These are phyloP conservation scores for Nothomitra cinnamomea DNA, from an alignment of 2,329 filamentous ascomycete genomes.

Conservation along the genomic window DNA sequence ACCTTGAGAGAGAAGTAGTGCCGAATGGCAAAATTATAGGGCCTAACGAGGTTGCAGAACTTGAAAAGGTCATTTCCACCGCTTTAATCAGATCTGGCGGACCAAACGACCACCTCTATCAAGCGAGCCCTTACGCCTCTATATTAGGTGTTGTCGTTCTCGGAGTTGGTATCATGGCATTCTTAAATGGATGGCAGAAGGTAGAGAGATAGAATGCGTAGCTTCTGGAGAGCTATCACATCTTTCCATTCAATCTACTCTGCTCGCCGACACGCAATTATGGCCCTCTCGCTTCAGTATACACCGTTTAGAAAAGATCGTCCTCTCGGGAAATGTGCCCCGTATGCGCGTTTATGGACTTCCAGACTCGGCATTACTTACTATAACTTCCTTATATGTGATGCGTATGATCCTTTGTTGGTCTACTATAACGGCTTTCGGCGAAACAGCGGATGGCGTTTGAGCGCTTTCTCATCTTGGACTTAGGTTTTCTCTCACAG, in stretches of 20 bases:
- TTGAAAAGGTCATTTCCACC: conserved; percentile 16
- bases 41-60: conserved; percentile 11
- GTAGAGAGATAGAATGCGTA: conserved; percentile 24
- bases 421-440: neutral
- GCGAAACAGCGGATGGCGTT: neutral
- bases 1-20: conserved; percentile 7
- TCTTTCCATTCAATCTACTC: too few species aligned
- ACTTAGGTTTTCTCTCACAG: neutral
- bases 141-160: conserved; percentile 70
- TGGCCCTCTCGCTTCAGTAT: too few species aligned
- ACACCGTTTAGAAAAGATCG: too few species aligned
- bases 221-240: neutral
- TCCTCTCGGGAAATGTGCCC: too few species aligned
- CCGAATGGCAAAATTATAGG: conserved; percentile 19
- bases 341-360: too few species aligned
- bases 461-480: neutral
- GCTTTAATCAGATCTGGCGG: conserved; percentile 25
- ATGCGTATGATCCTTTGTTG: neutral
- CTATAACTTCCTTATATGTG: too few species aligned
- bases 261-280: too few species aligned
- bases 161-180: conserved; percentile 72
- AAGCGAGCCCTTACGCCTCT: conserved; percentile 58
- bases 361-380: too few species aligned
- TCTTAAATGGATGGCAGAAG: conserved; percentile 67
- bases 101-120: conserved; percentile 28